Conservation (phyloP, 2,329 filamentous ascomycete species). For the Penicillium concentricum region DNA sequence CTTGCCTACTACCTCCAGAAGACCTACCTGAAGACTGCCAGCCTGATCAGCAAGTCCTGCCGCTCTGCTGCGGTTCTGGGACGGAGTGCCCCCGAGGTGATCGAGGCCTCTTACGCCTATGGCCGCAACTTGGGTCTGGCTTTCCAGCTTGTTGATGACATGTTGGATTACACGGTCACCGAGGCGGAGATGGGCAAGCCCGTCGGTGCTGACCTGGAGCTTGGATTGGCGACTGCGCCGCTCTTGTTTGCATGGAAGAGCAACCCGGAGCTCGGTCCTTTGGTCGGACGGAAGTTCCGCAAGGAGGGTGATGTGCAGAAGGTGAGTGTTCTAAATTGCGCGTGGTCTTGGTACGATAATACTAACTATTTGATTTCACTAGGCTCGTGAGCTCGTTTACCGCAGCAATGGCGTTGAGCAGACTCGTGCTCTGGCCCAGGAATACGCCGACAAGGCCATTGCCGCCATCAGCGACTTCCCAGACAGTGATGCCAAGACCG, state of each 20-base stretch:
- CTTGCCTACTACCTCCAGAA: conserved; percentile 95
- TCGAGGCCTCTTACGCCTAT: conserved; percentile 88
- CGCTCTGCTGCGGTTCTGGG: conserved; percentile 85
- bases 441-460: conserved; percentile 86
- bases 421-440: conserved; percentile 83
- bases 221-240: conserved; percentile 90
- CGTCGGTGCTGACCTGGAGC: conserved; percentile 86
- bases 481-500: conserved; percentile 90
- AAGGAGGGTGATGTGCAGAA: conserved; percentile 77
- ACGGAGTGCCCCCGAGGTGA: conserved; percentile 70
- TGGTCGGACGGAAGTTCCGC: conserved; percentile 90
- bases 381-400: conserved; percentile 85
- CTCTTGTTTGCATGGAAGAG: conserved; percentile 94
- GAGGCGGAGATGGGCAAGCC: conserved; percentile 88
- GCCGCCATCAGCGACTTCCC: conserved; percentile 81
- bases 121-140: conserved; percentile 91
- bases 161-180: conserved; percentile 92
- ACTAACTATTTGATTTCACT: conserved; percentile 12
- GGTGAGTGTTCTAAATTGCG: conserved; percentile 54
- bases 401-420: conserved; percentile 86
- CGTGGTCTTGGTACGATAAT: not conserved
- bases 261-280: conserved; percentile 74
- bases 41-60: conserved; percentile 93
- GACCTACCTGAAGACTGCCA: conserved; percentile 96
- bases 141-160: conserved; percentile 96